Conservation (phyloP, 1,284 basidiomycete species). For the Kalmanozyma brasiliensis region DNA sequence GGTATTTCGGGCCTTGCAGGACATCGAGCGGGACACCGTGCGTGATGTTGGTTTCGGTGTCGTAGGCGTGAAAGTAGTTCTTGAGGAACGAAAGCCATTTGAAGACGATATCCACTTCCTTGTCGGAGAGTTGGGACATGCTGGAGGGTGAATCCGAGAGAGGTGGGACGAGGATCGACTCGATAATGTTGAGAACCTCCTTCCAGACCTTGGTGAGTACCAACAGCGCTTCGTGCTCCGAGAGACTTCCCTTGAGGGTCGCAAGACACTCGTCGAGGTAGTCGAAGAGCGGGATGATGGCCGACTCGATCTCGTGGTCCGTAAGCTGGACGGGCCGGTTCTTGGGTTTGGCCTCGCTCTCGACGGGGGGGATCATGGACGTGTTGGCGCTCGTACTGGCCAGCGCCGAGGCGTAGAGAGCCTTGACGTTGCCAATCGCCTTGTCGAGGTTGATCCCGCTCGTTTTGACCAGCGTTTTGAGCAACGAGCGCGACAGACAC, state of each 20-base stretch:
- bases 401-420: constrained; percentile 62
- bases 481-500: constrained; percentile 80
- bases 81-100: constrained; percentile 89
- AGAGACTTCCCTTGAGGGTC: constrained; percentile 87
- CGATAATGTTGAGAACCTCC: constrained; percentile 88
- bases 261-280: constrained; percentile 95
- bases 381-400: constrained; percentile 59
- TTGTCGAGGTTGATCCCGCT: constrained; percentile 64
- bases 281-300: constrained; percentile 90
- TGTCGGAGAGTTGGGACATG: constrained; percentile 89
- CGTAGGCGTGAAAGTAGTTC: constrained; percentile 94
- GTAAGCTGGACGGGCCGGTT: constrained; percentile 77
- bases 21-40: constrained; percentile 78
- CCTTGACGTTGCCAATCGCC: constrained; percentile 65
- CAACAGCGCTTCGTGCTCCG: constrained; percentile 77
- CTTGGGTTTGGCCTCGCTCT: constrained; percentile 49
- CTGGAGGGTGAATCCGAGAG: constrained; percentile 87
- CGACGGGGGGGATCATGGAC: constrained; percentile 61
- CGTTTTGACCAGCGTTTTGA: constrained; percentile 69
- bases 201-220: constrained; percentile 97
- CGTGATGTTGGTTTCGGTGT: constrained; percentile 78
- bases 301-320: constrained; percentile 93
- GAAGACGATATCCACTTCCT: constrained; percentile 97
- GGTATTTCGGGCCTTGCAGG: constrained; percentile 95
- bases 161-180: constrained; percentile 89